phyloP scores from a whole-genome alignment of 164 flowering plant species.

The Malania oleifera region DNA sequence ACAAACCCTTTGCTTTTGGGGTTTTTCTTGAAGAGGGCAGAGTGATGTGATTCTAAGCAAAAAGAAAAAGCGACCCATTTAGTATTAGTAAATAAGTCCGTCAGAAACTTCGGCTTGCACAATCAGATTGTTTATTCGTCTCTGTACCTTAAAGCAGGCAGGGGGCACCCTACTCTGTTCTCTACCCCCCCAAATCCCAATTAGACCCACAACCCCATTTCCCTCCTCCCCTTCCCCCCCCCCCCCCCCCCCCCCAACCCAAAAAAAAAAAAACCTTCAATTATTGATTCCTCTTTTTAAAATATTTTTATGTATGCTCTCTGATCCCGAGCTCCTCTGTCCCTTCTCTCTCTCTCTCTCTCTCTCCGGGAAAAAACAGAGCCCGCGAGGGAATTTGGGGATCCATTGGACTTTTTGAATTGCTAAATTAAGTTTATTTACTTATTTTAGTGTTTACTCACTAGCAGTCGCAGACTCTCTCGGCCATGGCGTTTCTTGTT shows the following conservation, averaged over 20 bases:
- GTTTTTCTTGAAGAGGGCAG: slow-evolving; percentile 10
- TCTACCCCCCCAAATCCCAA: background rate
- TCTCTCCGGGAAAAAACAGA: no score
- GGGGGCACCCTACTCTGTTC: no score
- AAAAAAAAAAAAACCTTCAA: no score
- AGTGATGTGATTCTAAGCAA: slow-evolving; percentile 6
- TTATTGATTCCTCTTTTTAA: slow-evolving; percentile 15
- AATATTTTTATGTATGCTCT: slow-evolving; percentile 11
- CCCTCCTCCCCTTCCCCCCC: slow-evolving; percentile 6
- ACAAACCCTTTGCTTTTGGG: slow-evolving; percentile 2
- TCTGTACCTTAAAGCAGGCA: slow-evolving; percentile 19
- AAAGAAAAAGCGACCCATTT: background rate
- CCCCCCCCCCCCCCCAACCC: slow-evolving; percentile 6
- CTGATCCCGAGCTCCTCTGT: slow-evolving; percentile 24
- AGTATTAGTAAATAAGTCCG: slow-evolving; percentile 1
- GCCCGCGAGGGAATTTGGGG: no score
- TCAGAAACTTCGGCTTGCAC: slow-evolving; percentile 36
- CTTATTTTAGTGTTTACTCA: no score
- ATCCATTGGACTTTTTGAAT: no score
- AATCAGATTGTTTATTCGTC: slow-evolving; percentile 12
- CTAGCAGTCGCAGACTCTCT: no score
- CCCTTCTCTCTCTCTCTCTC: background rate
- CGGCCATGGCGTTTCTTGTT: no score
- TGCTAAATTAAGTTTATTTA: no score
- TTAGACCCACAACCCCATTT: background rate